A percentile compares a stretch with the other conserved stretches of the same genome.
Conservation (phyloP, 2,329 filamentous ascomycete species). For the Fusarium veterinarium region DNA sequence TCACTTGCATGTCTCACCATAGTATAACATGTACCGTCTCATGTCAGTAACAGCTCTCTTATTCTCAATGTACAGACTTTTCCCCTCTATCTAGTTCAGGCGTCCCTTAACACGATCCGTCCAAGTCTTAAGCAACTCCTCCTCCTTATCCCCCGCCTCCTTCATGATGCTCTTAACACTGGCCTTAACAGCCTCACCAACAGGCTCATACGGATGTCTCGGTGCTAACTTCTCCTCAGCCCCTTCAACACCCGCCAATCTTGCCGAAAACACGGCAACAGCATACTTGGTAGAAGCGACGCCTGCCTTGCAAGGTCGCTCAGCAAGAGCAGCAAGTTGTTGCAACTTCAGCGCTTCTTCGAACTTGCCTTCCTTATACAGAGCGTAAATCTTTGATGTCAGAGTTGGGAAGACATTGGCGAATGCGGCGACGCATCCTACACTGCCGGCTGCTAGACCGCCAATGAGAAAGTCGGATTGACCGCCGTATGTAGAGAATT, state of each 20-base stretch:
- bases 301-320: conserved; percentile 73
- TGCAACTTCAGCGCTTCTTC: conserved; percentile 71
- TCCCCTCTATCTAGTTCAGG: conserved; percentile 12
- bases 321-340: conserved; percentile 70
- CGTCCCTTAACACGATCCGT: conserved; percentile 30
- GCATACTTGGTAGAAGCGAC: conserved; percentile 78
- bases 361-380: conserved; percentile 68
- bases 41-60: background rate
- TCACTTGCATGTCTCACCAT: background rate
- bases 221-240: conserved; percentile 69
- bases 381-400: conserved; percentile 67
- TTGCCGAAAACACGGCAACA: conserved; percentile 69
- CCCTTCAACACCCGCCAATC: conserved; percentile 67
- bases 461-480: conserved; percentile 78
- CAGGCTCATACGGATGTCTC: conserved; percentile 69
- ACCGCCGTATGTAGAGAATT: conserved; percentile 77
- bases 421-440: conserved; percentile 71
- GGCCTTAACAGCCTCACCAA: conserved; percentile 57
- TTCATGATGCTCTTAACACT: conserved; percentile 49
- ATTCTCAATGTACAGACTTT: background rate
- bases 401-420: conserved; percentile 71
- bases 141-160: conserved; percentile 58
- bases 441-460: conserved; percentile 67
- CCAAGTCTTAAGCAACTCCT: conserved; percentile 28
- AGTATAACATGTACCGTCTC: background rate